Percentiles rank a stretch among this genome's conserved stretches.
phyloP scores from a whole-genome alignment of 1,284 basidiomycete genomes.

The Pisolithus thermaeus region DNA sequence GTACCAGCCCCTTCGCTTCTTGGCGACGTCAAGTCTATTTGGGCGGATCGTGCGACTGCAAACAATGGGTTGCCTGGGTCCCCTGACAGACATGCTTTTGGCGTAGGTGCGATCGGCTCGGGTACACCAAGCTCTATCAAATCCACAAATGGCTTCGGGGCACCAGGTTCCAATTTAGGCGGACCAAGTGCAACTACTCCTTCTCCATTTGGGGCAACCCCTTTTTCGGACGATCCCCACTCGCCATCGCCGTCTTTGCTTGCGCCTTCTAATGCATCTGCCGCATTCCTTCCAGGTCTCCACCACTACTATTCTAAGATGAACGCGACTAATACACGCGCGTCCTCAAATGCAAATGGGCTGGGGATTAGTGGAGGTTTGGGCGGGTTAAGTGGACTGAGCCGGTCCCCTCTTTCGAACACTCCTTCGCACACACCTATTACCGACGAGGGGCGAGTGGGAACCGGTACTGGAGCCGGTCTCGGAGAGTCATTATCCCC shows the following conservation, averaged over 20 bases:
- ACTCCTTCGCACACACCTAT: constrained; percentile 24
- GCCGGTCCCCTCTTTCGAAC: constrained; percentile 26
- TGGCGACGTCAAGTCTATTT: constrained; percentile 69
- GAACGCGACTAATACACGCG: constrained; percentile 25
- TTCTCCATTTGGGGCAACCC: constrained; percentile 10
- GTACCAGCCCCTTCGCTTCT: constrained; percentile 70
- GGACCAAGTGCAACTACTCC: constrained; percentile 5
- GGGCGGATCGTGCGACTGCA: constrained; percentile 42
- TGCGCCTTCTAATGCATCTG: constrained; percentile 68
- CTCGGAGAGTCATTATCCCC: constrained; percentile 48
- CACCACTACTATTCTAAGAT: constrained; percentile 57
- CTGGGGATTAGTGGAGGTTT: constrained; percentile 22
- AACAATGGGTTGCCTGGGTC: constrained; percentile 26
- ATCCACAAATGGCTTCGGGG: constrained; percentile 36
- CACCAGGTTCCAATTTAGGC: constrained; percentile 12
- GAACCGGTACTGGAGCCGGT: constrained; percentile 20
- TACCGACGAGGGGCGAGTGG: constrained; percentile 31
- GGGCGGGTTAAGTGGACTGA: constrained; percentile 19
- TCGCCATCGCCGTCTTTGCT: constrained; percentile 38
- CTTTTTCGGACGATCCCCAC: constrained; percentile 34
- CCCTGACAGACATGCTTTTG: constrained; percentile 24
- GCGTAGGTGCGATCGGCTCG: constrained; percentile 30
- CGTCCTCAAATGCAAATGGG: constrained; percentile 12
- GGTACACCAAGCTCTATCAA: constrained; percentile 45
- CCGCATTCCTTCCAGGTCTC: constrained; percentile 67